Percentiles rank a stretch among this genome's conserved stretches.
phyloP scores from a whole-genome alignment of 345 rosid species.

The Bruguiera gymnorhiza region DNA sequence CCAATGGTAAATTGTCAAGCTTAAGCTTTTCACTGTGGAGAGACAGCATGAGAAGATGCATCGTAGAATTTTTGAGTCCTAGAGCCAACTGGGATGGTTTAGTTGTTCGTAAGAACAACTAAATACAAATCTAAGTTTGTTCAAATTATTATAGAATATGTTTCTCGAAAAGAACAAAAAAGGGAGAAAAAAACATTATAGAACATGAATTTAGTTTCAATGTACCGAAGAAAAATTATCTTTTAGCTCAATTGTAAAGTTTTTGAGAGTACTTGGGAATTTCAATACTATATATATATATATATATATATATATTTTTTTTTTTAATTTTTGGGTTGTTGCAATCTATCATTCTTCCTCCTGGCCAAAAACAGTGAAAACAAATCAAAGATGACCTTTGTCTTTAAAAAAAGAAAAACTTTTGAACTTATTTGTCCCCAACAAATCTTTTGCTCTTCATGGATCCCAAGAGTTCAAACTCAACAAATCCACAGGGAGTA shows the following conservation, averaged over 20 bases:
- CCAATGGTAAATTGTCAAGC: background rate
- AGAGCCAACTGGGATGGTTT: no score
- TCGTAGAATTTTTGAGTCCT: no score
- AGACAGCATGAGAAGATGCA: no score
- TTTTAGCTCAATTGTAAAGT: background rate
- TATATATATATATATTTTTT: no score
- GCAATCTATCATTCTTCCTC: constrained; percentile 19
- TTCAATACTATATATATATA: constrained; percentile 18
- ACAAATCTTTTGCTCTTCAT: constrained; percentile 29
- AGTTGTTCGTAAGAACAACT: no score
- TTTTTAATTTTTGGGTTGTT: background rate
- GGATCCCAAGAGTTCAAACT: constrained; percentile 59
- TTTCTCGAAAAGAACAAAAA: background rate
- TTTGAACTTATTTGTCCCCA: constrained; percentile 24
- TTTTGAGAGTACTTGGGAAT: constrained; percentile 15
- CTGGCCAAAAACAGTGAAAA: constrained; percentile 53
- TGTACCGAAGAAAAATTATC: no score
- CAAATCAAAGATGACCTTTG: constrained; percentile 31
- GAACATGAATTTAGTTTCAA: no score
- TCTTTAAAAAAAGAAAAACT: no score
- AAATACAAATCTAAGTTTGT: no score
- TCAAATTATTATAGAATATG: no score
- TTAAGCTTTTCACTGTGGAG: background rate
- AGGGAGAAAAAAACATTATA: background rate
- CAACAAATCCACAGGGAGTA: constrained; percentile 40